Conservation (phyloP, 768 basidiomycete species). For the Pulveroboletus ravenelii region DNA sequence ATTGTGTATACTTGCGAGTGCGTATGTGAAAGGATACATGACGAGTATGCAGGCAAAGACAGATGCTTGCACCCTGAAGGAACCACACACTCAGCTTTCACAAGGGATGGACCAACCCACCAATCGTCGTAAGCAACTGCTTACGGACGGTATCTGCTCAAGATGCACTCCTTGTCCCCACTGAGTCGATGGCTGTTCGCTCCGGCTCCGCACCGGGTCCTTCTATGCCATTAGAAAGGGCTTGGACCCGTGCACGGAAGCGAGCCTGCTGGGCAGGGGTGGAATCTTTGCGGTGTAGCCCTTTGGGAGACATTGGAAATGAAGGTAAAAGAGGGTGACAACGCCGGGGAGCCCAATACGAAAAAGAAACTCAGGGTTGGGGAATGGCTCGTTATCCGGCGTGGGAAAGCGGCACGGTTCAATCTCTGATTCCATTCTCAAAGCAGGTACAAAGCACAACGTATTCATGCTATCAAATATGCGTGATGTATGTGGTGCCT, state of each 20-base stretch:
- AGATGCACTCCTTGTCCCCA: slow-evolving; percentile 71
- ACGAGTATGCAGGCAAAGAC: slow-evolving; percentile 38
- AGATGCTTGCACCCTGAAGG: slow-evolving; percentile 51
- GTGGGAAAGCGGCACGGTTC: slow-evolving; percentile 16
- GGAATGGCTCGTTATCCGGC: not conserved
- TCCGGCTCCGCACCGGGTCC: no score
- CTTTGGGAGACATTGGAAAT: slow-evolving; percentile 4
- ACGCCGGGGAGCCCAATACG: not conserved
- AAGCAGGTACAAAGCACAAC: not conserved
- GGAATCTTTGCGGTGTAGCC: not conserved
- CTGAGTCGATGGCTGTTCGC: no score
- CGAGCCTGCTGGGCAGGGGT: not conserved
- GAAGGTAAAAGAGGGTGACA: slow-evolving; percentile 1
- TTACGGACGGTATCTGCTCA: slow-evolving; percentile 41
- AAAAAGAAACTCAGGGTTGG: not conserved
- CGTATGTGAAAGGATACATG: slow-evolving; percentile 6
- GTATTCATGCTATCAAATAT: slow-evolving; percentile 4
- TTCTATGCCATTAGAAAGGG: no score
- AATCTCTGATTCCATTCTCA: slow-evolving; percentile 22
- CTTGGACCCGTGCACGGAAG: slow-evolving; percentile 11
- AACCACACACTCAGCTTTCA: not conserved
- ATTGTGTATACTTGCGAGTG: slow-evolving; percentile 16
- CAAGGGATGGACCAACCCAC: not conserved
- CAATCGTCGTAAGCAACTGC: not conserved
- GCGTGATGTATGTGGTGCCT: not conserved